Conservation (phyloP, 805 yeast genomes). For the Candida stauntonica region DNA sequence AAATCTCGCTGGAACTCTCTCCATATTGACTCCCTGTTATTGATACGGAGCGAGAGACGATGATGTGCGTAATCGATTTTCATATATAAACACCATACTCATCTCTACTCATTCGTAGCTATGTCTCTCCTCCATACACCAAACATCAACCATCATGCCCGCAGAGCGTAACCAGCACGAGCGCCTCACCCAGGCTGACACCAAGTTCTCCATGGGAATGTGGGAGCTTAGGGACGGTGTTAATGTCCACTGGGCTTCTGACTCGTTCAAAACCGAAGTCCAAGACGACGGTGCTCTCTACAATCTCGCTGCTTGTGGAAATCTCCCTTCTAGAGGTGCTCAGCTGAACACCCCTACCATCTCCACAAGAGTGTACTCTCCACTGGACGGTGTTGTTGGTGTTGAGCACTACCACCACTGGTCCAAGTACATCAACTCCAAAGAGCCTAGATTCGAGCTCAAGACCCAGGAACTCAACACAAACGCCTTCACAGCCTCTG, state of each 20-base stretch:
- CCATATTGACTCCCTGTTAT: too few species aligned
- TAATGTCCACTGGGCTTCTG: slow-evolving; percentile 19
- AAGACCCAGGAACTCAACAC: slow-evolving; percentile 5
- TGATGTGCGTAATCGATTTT: too few species aligned
- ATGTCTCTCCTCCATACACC: neutral
- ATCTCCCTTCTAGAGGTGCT: slow-evolving; percentile 14
- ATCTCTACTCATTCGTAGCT: too few species aligned
- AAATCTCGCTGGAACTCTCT: too few species aligned
- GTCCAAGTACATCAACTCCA: slow-evolving; percentile 17
- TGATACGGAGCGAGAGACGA: too few species aligned
- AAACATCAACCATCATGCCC: neutral
- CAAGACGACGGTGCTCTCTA: slow-evolving; percentile 15
- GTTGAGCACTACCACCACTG: slow-evolving; percentile 23
- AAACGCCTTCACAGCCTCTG: slow-evolving; percentile 5
- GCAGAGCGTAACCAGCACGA: slow-evolving; percentile 14
- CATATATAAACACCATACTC: too few species aligned
- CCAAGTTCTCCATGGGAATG: slow-evolving; percentile 21
- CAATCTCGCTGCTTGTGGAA: slow-evolving; percentile 14
- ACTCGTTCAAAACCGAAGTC: slow-evolving; percentile 17
- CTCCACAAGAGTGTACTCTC: slow-evolving; percentile 17
- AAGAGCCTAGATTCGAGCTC: slow-evolving; percentile 18
- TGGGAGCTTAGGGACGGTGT: slow-evolving; percentile 23
- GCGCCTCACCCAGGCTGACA: slow-evolving; percentile 15
- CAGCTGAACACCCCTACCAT: slow-evolving; percentile 22
- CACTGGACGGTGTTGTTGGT: slow-evolving; percentile 18